Base-by-base conservation (phyloP, 352 stramenopile species). In the Pythium rishiriense region DNA sequence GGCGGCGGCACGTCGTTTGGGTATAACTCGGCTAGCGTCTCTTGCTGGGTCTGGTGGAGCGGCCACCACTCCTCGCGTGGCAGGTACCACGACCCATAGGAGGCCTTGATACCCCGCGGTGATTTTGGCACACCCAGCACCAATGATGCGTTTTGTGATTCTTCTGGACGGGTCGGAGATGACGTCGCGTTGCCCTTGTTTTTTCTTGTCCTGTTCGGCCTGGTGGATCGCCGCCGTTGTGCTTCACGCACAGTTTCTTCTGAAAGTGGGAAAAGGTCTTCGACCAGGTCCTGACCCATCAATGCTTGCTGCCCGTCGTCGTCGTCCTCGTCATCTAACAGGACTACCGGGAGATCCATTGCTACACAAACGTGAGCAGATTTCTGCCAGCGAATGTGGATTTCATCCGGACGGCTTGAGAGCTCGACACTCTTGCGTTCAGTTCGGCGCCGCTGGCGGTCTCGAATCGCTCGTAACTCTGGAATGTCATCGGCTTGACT, bases 71-170 rank as follows among this genome's bases (percentile, higher is more conserved):
- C 61, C 1, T 68, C 63, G 8, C 69, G 69, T 0, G 81, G 81
- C 10, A 87, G 58, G 47, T 90, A 90, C 81, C 81, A 87, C 22
- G 78, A 73, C 12, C 80, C 80, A 50, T 89, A 89, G 6, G 68
- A 50, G 1, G 64, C 52, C 48, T 51, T 76, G 63, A 17, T 43
- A 12, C n/a, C 14, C 12, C 56, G 49, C 12, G 64, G 39, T 10
- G 22, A 64, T 21, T 28, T 43, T 12, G 35, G 21, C 11, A 49
- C 29, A 12, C 50, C 45, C 22, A 42, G 19, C n/a, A 4, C n/a
- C 43, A 55, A 39, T 3, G 21, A 25, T 0, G 17, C 11, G 10
- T 57, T 11, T 9, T 31, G 10, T 3, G 26, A 3, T 2, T 39
- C 19, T 22, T 35, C 17, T 17, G 17, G 37, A 17, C n/a, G 37